phyloP scores from a whole-genome alignment of 31 red algal species.

The Asparagopsis taxiformis region DNA sequence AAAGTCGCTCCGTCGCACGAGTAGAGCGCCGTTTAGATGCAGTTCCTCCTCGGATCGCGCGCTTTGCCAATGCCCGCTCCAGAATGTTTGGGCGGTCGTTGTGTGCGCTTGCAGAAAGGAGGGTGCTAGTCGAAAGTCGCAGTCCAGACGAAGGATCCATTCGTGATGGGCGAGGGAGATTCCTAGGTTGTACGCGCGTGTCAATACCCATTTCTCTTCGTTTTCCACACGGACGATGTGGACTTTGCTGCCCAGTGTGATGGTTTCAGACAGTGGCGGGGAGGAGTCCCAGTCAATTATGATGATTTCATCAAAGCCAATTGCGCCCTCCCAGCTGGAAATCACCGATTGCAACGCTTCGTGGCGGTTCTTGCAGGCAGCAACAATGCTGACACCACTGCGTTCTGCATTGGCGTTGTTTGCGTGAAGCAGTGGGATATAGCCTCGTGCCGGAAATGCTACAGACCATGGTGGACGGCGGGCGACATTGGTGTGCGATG shows the following conservation, averaged over 20 bases:
- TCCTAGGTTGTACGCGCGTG: constrained; percentile 43
- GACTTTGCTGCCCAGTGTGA: background rate
- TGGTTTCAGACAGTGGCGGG: constrained; percentile 7
- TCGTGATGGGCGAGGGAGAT: constrained; percentile 8
- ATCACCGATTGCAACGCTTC: background rate
- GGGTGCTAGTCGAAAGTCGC: constrained; percentile 18
- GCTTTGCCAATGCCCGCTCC: constrained; percentile 16
- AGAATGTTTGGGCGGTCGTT: background rate
- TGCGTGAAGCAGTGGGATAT: constrained; percentile 3
- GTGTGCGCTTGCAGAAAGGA: constrained; percentile 10
- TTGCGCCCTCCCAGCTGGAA: constrained; percentile 10
- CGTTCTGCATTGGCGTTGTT: background rate
- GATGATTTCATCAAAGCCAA: constrained; percentile 47
- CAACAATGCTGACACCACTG: constrained; percentile 44
- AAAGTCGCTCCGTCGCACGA: constrained; percentile 26
- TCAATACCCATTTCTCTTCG: constrained; percentile 37
- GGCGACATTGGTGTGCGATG: too few relatives aligned
- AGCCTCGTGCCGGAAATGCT: too few relatives aligned
- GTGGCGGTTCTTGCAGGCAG: constrained; percentile 40
- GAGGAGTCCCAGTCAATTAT: constrained; percentile 38
- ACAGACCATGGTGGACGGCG: too few relatives aligned
- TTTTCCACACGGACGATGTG: constrained; percentile 19
- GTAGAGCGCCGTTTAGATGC: constrained; percentile 39
- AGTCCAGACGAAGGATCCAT: constrained; percentile 36
- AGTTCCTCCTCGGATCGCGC: constrained; percentile 33